Conservation (phyloP, 1,139 yeast species). For the Magnusiomyces paraingens region DNA sequence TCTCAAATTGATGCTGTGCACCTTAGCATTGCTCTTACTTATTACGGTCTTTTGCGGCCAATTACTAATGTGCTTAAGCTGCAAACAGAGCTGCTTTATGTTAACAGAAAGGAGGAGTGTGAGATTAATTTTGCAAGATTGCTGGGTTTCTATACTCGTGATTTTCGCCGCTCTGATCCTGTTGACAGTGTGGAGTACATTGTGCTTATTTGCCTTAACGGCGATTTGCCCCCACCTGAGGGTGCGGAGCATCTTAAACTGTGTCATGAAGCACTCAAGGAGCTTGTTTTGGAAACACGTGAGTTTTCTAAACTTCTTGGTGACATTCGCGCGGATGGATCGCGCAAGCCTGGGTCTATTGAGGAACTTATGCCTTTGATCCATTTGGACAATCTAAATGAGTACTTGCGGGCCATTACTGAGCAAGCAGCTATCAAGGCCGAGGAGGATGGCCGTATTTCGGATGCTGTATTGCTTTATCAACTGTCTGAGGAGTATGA, state of each 20-base stretch:
- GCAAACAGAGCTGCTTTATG: constrained; percentile 23
- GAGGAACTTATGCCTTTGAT: constrained; percentile 73
- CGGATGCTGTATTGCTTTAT: constrained; percentile 79
- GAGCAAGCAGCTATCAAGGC: constrained; percentile 83
- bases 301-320: constrained; percentile 81
- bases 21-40: constrained; percentile 72
- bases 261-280: constrained; percentile 76
- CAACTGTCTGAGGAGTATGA: constrained; percentile 87
- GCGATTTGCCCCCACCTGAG: constrained; percentile 25
- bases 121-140: constrained; percentile 33
- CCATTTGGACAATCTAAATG: constrained; percentile 47
- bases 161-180: constrained; percentile 81
- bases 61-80: constrained; percentile 30
- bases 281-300: constrained; percentile 77
- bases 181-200: constrained; percentile 86
- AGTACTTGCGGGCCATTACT: constrained; percentile 60
- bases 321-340: constrained; percentile 68
- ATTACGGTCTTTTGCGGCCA: constrained; percentile 64
- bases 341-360: constrained; percentile 75
- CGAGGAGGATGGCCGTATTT: constrained; percentile 84
- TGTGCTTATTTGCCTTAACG: constrained; percentile 56
- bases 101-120: constrained; percentile 25
- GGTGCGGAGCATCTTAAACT: constrained; percentile 37
- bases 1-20: constrained; percentile 88
- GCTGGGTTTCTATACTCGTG: constrained; percentile 52